Conservation (phyloP, 768 basidiomycete species). For the Sporobolomyces roseus region DNA sequence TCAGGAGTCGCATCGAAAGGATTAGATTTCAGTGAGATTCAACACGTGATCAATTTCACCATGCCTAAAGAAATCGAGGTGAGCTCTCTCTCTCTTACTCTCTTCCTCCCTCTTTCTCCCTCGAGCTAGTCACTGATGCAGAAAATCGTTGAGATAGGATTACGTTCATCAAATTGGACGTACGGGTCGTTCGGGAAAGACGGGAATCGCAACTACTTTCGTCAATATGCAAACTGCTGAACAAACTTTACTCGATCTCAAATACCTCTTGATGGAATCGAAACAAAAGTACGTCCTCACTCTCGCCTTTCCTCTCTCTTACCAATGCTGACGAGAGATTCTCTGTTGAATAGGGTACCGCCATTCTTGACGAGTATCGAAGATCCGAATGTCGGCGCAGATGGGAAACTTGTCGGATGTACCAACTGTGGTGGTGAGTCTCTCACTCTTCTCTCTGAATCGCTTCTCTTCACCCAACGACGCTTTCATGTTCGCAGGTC, state of each 20-base stretch:
- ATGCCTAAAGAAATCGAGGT: conserved; percentile 98
- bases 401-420: conserved; percentile 71
- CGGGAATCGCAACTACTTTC: conserved; percentile 97
- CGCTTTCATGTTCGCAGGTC: conserved; percentile 55
- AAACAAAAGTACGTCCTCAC: conserved; percentile 81
- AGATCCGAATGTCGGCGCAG: conserved; percentile 77
- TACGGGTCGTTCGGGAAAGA: conserved; percentile 95
- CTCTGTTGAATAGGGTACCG: conserved; percentile 64
- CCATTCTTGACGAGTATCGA: conserved; percentile 86
- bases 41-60: conserved; percentile 97
- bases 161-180: conserved; percentile 99
- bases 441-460: background rate
- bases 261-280: conserved; percentile 92
- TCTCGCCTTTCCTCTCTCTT: background rate
- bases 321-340: background rate
- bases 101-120: background rate
- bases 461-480: background rate
- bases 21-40: conserved; percentile 96
- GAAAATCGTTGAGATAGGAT: conserved; percentile 52
- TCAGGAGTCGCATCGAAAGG: conserved; percentile 97
- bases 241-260: conserved; percentile 91
- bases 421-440: conserved; percentile 85
- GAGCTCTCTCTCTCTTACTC: background rate
- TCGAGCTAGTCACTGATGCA: background rate
- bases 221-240: conserved; percentile 97